Percentiles rank a stretch among this genome's conserved stretches.
Conservation (phyloP, 805 yeast genomes). For the Metschnikowia hibisci region DNA sequence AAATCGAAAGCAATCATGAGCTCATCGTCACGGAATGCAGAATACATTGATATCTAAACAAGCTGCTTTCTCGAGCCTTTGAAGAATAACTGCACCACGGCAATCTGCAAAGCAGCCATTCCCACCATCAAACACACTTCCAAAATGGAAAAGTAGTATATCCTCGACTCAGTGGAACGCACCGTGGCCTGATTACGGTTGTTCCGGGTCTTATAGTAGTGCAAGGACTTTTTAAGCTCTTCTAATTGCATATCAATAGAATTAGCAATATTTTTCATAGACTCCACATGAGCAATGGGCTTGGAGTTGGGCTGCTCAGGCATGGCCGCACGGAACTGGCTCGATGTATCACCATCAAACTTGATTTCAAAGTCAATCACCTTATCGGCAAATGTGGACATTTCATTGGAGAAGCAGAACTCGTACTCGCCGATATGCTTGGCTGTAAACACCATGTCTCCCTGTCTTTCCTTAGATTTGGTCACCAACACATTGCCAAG, state of each 20-base stretch:
- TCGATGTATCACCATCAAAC: conserved; percentile 39
- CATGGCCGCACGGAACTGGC: conserved; percentile 53
- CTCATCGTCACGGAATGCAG: neutral
- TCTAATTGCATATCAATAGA: conserved; percentile 59
- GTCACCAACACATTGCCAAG: conserved; percentile 47
- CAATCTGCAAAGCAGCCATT: conserved; percentile 67
- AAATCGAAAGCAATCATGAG: neutral
- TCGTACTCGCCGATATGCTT: conserved; percentile 73
- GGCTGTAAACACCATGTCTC: conserved; percentile 71
- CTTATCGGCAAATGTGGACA: conserved; percentile 79
- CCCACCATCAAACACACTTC: conserved; percentile 72
- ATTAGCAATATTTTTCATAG: conserved; percentile 51
- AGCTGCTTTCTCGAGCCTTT: conserved; percentile 66
- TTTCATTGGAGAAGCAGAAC: conserved; percentile 79
- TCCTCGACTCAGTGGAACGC: conserved; percentile 69
- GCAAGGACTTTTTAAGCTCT: conserved; percentile 55
- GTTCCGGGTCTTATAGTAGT: conserved; percentile 86
- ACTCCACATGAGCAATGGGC: conserved; percentile 50
- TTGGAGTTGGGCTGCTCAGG: conserved; percentile 49
- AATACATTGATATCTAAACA: conserved; percentile 33
- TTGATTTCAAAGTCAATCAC: conserved; percentile 79
- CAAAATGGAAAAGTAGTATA: conserved; percentile 69
- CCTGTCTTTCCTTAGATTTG: conserved; percentile 67
- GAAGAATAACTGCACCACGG: conserved; percentile 67
- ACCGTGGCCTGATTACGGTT: conserved; percentile 89